Base-by-base conservation (phyloP, 2,329 filamentous ascomycete species). In the Erysiphe pulchra region DNA sequence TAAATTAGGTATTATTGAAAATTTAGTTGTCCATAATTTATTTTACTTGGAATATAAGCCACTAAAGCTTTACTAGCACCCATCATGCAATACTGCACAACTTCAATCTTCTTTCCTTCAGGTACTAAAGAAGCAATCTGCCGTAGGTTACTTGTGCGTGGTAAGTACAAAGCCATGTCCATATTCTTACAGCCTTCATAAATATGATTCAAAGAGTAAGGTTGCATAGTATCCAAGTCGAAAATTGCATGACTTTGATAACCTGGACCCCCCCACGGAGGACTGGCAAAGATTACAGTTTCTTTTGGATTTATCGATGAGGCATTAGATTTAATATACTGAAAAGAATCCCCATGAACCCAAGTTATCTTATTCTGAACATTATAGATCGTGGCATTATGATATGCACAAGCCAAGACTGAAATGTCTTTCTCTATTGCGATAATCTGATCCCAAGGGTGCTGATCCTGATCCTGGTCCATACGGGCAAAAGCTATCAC, bases 401-500 rank as follows among this genome's bases (percentile, higher is more conserved):
- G 77, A 63, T 92, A 86, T 24, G 85, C 90, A 61, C 92, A 98
- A 41, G 78, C 77, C 7, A 98, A 69, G 0, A 81, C 83, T 10
- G 75, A 71, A 3, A 76, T 66, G 55, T 95, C 77, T 53, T 78
- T 80, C 62, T 98, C 90, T 53, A 98, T 79, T 38, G 81, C 84
- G 57, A 95, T 84, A 51, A 98, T 73, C 51, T 74, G 77, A 45
- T 76, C 71, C 80, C 84, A 98, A 11, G 14, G 17, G 2, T 37
- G 34, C 8, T 9, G 24, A 28, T 28, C 24, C 24, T 28, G 24
- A 8, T 28, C 20, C 50, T 76, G 73, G 8, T 28, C 74, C 0
- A 78, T 82, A 10, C 77, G 70, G 16, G 90, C 87, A 54, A 98
- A 92, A n/a, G 86, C 84, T 53, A 98, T 95, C 20, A 80, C 74